phyloP scores from a whole-genome alignment of 345 rosid species.

The Chamaenerion angustifolium region DNA sequence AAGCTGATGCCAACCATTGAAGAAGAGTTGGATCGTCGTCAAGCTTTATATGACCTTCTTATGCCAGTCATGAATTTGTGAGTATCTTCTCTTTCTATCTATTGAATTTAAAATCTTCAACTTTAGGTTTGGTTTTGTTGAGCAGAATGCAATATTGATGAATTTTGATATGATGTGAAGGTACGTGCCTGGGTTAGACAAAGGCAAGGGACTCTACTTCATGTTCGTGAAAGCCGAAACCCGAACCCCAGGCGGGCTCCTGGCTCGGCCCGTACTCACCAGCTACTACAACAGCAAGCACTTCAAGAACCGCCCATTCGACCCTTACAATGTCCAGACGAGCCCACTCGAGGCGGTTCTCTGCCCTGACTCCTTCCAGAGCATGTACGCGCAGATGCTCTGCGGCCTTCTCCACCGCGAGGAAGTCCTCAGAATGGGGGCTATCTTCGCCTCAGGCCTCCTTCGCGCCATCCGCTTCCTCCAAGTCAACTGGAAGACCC shows the following conservation, averaged over 20 bases:
- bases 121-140: neutral
- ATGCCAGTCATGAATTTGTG: slow-evolving; percentile 98
- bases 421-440: slow-evolving; percentile 26
- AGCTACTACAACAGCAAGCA: slow-evolving; percentile 33
- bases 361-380: slow-evolving; percentile 29
- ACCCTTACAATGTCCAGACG: slow-evolving; percentile 26
- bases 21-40: slow-evolving; percentile 84
- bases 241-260: slow-evolving; percentile 23
- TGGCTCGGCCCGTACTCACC: slow-evolving; percentile 32
- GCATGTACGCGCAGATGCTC: slow-evolving; percentile 30
- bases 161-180: slow-evolving; percentile 15
- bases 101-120: neutral
- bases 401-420: slow-evolving; percentile 21
- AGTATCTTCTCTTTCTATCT: slow-evolving; percentile 5
- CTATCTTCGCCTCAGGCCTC: slow-evolving; percentile 30
- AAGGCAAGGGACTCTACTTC: slow-evolving; percentile 70
- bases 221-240: slow-evolving; percentile 27
- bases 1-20: slow-evolving; percentile 83
- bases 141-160: neutral
- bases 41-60: slow-evolving; percentile 65
- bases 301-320: slow-evolving; percentile 23
- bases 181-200: slow-evolving; percentile 63
- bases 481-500: slow-evolving; percentile 19
- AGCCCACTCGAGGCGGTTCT: slow-evolving; percentile 30
- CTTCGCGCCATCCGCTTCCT: slow-evolving; percentile 30